These are phyloP conservation scores for Grosmannia penicillata DNA, from an alignment of 2,329 filamentous ascomycete genomes.

Conservation along the genomic window DNA sequence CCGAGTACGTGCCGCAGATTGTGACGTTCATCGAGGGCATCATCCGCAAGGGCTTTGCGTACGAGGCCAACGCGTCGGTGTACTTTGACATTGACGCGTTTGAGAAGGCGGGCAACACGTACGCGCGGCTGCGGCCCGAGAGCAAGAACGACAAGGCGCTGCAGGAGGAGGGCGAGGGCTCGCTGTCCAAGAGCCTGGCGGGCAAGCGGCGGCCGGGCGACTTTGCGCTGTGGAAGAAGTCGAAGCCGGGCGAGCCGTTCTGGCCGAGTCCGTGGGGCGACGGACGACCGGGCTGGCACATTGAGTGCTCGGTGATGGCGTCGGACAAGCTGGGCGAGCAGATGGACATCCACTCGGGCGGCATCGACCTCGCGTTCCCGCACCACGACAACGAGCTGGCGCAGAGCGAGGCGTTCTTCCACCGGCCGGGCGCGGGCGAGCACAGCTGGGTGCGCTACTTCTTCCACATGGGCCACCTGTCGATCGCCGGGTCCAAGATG, in stretches of 20 bases:
- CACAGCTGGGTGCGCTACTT: conserved; percentile 56
- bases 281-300: conserved; percentile 59
- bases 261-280: conserved; percentile 55
- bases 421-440: conserved; percentile 17
- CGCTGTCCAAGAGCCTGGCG: conserved; percentile 38
- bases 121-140: conserved; percentile 57
- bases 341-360: conserved; percentile 59
- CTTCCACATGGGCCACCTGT: conserved; percentile 52
- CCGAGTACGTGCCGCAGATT: conserved; percentile 53
- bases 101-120: conserved; percentile 47
- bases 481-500: conserved; percentile 45
- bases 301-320: conserved; percentile 62
- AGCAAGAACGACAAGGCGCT: conserved; percentile 49
- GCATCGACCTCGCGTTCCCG: conserved; percentile 42
- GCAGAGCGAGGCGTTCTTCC: conserved; percentile 57
- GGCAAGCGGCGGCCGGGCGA: conserved; percentile 50
- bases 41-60: conserved; percentile 50
- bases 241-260: conserved; percentile 28
- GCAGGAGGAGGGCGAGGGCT: conserved; percentile 53
- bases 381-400: conserved; percentile 51
- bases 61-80: conserved; percentile 48
- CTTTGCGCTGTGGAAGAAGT: conserved; percentile 54
- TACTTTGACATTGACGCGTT: conserved; percentile 61
- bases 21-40: conserved; percentile 46
- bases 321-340: conserved; percentile 48